A percentile compares a stretch with the other conserved stretches of the same genome.
phyloP scores from a whole-genome alignment of 2,329 filamentous ascomycete genomes.

The Boeremia exigua region DNA sequence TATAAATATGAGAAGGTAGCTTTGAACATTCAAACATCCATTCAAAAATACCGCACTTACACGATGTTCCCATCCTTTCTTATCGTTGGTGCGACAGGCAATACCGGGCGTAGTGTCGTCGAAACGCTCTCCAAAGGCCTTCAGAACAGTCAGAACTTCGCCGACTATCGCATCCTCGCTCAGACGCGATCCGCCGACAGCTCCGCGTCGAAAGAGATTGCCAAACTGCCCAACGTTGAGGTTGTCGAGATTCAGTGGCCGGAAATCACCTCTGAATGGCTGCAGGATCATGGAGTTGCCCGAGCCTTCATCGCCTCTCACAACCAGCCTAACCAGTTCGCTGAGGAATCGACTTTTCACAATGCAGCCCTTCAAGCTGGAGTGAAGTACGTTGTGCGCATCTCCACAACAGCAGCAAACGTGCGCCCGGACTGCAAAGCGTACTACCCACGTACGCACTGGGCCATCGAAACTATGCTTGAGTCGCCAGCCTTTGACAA shows the following conservation, averaged over 20 bases:
- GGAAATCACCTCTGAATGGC: conserved; percentile 22
- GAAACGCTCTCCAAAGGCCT: conserved; percentile 21
- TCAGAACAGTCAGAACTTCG: conserved; percentile 5
- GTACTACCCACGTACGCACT: conserved; percentile 26
- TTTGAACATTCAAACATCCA: no score
- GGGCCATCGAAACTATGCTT: conserved; percentile 25
- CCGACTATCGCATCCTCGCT: conserved; percentile 23
- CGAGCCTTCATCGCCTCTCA: conserved; percentile 27
- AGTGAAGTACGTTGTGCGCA: conserved; percentile 26
- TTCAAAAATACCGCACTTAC: no score
- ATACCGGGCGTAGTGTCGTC: conserved; percentile 20
- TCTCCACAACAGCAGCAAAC: conserved; percentile 23
- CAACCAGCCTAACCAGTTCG: conserved; percentile 26
- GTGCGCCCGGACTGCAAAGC: conserved; percentile 15
- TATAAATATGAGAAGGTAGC: no score
- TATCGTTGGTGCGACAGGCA: conserved; percentile 26
- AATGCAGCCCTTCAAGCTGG: conserved; percentile 16
- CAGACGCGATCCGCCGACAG: conserved; percentile 19
- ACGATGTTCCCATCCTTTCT: conserved; percentile 18
- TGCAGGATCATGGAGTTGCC: conserved; percentile 14
- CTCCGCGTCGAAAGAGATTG: conserved; percentile 14
- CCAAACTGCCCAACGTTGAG: conserved; percentile 20
- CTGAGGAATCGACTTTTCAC: conserved; percentile 26
- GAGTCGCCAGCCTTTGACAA: conserved; percentile 9
- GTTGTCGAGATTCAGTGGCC: conserved; percentile 20